Conservation (phyloP, 2,329 filamentous ascomycete genomes). For the Fusarium sp. region DNA sequence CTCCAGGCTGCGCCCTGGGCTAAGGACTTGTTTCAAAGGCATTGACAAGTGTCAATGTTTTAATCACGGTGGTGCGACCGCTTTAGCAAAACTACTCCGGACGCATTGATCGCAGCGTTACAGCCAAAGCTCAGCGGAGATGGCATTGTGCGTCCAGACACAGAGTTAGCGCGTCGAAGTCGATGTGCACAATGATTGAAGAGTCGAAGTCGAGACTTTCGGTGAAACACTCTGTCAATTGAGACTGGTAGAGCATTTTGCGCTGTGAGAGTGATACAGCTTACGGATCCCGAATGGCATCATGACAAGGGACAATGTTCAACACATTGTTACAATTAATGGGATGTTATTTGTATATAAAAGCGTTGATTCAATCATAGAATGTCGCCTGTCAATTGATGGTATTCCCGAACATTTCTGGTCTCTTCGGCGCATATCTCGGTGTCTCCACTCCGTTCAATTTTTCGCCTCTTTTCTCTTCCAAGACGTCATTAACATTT, state of each 20-base stretch:
- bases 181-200: conserved; percentile 18
- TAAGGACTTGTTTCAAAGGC: conserved; percentile 40
- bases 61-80: conserved; percentile 22
- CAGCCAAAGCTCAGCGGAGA: conserved; percentile 26
- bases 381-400: not conserved
- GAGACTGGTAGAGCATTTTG: not conserved
- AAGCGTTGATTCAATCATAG: not conserved
- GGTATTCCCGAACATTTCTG: not conserved
- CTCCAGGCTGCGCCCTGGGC: conserved; percentile 42
- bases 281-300: not conserved
- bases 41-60: conserved; percentile 36
- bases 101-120: conserved; percentile 41
- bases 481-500: conserved; percentile 29
- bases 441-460: conserved; percentile 20
- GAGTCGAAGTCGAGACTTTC: not conserved
- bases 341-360: not conserved
- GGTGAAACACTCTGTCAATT: not conserved
- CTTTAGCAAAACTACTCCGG: conserved; percentile 15
- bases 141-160: conserved; percentile 55
- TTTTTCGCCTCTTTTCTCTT: not conserved
- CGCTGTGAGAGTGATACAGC: not conserved
- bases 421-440: conserved; percentile 2
- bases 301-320: not conserved
- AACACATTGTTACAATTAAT: not conserved
- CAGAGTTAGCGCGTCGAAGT: conserved; percentile 55